Percentiles rank a stretch among this genome's conserved stretches.
phyloP scores from a whole-genome alignment of 768 basidiomycete genomes.

The Chalciporus piperatus region DNA sequence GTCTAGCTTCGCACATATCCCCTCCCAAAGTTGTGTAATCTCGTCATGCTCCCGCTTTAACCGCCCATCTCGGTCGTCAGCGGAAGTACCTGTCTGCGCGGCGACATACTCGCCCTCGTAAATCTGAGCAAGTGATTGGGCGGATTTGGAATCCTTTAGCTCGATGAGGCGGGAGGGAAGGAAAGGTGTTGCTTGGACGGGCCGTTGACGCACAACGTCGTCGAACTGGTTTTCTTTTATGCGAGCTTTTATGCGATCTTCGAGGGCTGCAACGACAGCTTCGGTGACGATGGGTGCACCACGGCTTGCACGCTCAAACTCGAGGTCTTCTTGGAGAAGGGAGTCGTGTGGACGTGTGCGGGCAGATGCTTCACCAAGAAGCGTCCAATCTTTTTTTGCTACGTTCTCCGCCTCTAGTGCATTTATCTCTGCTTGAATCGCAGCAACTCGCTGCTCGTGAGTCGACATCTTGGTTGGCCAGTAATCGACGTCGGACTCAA shows the following conservation, averaged over 20 bases:
- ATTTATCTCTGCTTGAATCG: slow-evolving; percentile 74
- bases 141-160: slow-evolving; percentile 83
- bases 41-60: slow-evolving; percentile 86
- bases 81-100: slow-evolving; percentile 48
- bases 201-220: slow-evolving; percentile 83
- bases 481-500: background rate
- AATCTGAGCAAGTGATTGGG: slow-evolving; percentile 89
- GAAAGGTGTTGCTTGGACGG: slow-evolving; percentile 82
- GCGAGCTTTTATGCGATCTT: slow-evolving; percentile 87
- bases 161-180: slow-evolving; percentile 88
- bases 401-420: slow-evolving; percentile 85
- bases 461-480: slow-evolving; percentile 14
- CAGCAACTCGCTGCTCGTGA: slow-evolving; percentile 75
- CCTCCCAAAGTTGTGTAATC: slow-evolving; percentile 80
- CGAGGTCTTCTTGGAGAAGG: slow-evolving; percentile 89
- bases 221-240: slow-evolving; percentile 86
- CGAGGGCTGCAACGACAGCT: slow-evolving; percentile 74
- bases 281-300: slow-evolving; percentile 88
- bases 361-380: slow-evolving; percentile 87
- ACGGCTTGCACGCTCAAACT: slow-evolving; percentile 89
- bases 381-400: slow-evolving; percentile 85
- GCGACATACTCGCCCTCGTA: slow-evolving; percentile 91
- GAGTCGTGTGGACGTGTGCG: slow-evolving; percentile 86
- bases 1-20: slow-evolving; percentile 84
- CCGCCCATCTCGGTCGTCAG: slow-evolving; percentile 85